Conservation (phyloP, 441 rosid genomes). For the Aquilaria agallochum region DNA sequence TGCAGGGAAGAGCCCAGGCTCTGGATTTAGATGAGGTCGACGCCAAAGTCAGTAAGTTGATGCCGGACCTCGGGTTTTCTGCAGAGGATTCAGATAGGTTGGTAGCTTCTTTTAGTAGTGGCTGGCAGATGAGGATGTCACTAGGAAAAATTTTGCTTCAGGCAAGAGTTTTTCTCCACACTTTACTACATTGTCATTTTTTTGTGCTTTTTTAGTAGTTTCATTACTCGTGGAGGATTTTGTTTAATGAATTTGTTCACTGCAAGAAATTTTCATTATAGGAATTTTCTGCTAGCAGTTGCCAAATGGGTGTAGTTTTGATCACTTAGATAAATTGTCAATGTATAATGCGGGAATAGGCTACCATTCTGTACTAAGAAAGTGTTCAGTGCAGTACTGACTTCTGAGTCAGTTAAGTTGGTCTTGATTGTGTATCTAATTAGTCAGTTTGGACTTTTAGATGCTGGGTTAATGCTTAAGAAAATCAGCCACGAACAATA, state of each 20-base stretch:
- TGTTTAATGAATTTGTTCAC: not conserved
- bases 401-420: too few relatives aligned
- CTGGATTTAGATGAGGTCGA: constrained; percentile 67
- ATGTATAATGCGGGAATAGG: too few relatives aligned
- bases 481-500: too few relatives aligned
- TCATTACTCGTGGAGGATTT: not conserved
- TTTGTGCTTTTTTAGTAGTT: too few relatives aligned
- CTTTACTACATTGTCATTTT: not conserved
- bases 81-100: constrained; percentile 83
- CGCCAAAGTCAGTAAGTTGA: constrained; percentile 80
- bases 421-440: too few relatives aligned
- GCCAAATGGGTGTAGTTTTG: not conserved
- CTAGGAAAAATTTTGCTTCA: constrained; percentile 95
- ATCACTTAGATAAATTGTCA: too few relatives aligned
- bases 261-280: not conserved
- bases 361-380: too few relatives aligned
- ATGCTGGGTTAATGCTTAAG: too few relatives aligned
- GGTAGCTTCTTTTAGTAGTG: constrained; percentile 91
- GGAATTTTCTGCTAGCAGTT: not conserved
- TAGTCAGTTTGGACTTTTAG: too few relatives aligned
- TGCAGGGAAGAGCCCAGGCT: constrained; percentile 83
- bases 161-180: constrained; percentile 32
- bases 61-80: constrained; percentile 86
- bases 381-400: too few relatives aligned
- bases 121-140: constrained; percentile 99